These are phyloP conservation scores for Epicoccum nigrum DNA, from an alignment of 2,329 filamentous ascomycete genomes.

Conservation along the genomic window DNA sequence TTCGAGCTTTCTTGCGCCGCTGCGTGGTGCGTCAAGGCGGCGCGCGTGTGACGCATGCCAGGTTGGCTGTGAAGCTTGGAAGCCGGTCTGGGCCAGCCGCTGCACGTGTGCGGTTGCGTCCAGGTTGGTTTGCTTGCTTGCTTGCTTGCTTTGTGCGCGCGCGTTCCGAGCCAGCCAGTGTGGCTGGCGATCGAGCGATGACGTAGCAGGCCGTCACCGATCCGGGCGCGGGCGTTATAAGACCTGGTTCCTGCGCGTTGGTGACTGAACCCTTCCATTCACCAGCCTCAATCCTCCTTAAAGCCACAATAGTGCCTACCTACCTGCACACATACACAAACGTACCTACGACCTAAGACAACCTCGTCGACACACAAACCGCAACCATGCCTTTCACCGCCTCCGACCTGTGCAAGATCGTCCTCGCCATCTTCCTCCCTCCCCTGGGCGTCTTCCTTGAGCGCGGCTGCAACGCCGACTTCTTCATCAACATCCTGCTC, in stretches of 20 bases:
- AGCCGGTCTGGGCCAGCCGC: too few species aligned
- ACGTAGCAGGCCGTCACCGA: constrained; percentile 16
- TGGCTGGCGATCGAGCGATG: neutral
- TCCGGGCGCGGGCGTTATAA: too few species aligned
- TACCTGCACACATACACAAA: neutral
- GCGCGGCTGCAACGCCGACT: constrained; percentile 83
- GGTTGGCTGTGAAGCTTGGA: too few species aligned
- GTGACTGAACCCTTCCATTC: neutral
- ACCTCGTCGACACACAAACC: constrained; percentile 16
- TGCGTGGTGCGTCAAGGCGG: too few species aligned
- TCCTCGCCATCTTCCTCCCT: constrained; percentile 88
- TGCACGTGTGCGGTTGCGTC: too few species aligned
- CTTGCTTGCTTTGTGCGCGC: too few species aligned
- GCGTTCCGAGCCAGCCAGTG: too few species aligned
- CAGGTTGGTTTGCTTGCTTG: too few species aligned
- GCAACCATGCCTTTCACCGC: constrained; percentile 62
- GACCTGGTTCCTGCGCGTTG: too few species aligned
- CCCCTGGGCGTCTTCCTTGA: constrained; percentile 94
- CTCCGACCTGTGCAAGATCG: constrained; percentile 79
- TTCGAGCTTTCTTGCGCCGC: too few species aligned
- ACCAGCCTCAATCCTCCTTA: neutral
- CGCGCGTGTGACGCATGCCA: too few species aligned
- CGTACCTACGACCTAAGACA: neutral
- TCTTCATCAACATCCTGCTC: constrained; percentile 91
- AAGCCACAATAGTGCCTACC: constrained; percentile 3